Evolutionary conservation across 345 rosid species (phyloP).

Genomic region (Jatropha curcas): DNA sequence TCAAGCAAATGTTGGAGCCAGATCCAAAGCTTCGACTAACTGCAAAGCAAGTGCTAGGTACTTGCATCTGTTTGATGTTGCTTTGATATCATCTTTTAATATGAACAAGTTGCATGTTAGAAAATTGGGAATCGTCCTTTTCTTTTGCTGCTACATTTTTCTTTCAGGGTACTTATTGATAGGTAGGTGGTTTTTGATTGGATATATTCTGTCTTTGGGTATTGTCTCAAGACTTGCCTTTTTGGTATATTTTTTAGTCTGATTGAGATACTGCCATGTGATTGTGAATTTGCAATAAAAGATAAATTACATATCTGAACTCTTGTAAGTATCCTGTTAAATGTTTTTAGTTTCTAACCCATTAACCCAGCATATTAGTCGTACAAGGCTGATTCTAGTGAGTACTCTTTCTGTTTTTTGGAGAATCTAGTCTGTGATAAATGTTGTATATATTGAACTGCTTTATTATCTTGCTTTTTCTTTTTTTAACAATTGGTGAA

Average conservation of each 20-base stretch:
- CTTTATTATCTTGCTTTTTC: no score
- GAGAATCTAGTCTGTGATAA: background rate
- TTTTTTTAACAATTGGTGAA: background rate
- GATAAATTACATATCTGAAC: background rate
- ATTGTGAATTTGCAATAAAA: no score
- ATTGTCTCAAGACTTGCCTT: background rate
- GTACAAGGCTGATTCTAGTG: background rate
- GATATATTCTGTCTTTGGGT: background rate
- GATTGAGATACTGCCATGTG: background rate
- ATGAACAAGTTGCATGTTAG: background rate
- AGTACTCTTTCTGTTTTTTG: background rate
- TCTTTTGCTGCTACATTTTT: background rate
- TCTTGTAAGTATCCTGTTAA: background rate
- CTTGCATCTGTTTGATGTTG: slow-evolving; percentile 20
- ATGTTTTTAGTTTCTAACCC: no score
- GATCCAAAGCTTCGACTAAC: slow-evolving; percentile 90
- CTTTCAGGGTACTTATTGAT: background rate
- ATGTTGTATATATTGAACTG: background rate
- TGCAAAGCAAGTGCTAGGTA: slow-evolving; percentile 98
- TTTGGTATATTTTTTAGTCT: background rate
- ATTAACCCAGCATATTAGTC: no score
- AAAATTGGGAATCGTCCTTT: background rate
- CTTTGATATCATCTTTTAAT: slow-evolving; percentile 6
- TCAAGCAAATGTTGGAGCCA: slow-evolving; percentile 96
- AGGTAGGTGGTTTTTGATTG: background rate